phyloP scores from a whole-genome alignment of 768 basidiomycete genomes.

The Tricholoma bakamatsutake region DNA sequence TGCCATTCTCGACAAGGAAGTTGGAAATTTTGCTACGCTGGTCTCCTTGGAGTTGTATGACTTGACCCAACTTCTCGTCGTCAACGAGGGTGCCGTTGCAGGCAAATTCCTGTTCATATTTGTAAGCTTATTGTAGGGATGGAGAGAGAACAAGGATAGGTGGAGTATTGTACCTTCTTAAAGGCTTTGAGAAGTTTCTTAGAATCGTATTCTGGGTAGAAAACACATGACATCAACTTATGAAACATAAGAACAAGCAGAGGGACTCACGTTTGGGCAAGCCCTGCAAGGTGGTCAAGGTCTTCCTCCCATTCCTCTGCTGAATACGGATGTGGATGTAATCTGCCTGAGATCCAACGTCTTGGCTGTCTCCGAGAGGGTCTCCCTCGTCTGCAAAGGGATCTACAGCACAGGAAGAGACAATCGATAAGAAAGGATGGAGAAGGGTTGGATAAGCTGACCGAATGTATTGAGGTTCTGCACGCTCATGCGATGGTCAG shows the following conservation, averaged over 20 bases:
- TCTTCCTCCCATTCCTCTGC: constrained; percentile 98
- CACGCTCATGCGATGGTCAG: constrained; percentile 84
- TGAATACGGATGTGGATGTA: constrained; percentile 97
- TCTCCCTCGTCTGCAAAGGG: constrained; percentile 95
- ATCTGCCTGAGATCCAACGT: constrained; percentile 77
- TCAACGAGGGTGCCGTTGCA: constrained; percentile 97
- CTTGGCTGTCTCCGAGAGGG: constrained; percentile 63
- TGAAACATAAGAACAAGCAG: neutral
- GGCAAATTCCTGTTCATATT: constrained; percentile 74
- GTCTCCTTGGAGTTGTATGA: constrained; percentile 98
- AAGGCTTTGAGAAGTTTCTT: constrained; percentile 99
- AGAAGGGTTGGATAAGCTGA: constrained; percentile 26
- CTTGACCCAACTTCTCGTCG: constrained; percentile 92
- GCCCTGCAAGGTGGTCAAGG: constrained; percentile 95
- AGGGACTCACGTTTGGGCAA: constrained; percentile 73
- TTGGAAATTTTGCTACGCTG: constrained; percentile 86
- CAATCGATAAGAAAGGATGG: constrained; percentile 16
- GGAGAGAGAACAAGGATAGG: neutral
- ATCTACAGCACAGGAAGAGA: constrained; percentile 42
- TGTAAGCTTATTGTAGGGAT: neutral
- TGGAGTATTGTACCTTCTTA: constrained; percentile 72
- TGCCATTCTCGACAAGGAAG: constrained; percentile 82
- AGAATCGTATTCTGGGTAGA: constrained; percentile 75
- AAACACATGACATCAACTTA: constrained; percentile 7
- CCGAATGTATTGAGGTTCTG: constrained; percentile 86